These are phyloP conservation scores for Termitomyces sp. DNA, from an alignment of 768 basidiomycete genomes.

Conservation along the genomic window DNA sequence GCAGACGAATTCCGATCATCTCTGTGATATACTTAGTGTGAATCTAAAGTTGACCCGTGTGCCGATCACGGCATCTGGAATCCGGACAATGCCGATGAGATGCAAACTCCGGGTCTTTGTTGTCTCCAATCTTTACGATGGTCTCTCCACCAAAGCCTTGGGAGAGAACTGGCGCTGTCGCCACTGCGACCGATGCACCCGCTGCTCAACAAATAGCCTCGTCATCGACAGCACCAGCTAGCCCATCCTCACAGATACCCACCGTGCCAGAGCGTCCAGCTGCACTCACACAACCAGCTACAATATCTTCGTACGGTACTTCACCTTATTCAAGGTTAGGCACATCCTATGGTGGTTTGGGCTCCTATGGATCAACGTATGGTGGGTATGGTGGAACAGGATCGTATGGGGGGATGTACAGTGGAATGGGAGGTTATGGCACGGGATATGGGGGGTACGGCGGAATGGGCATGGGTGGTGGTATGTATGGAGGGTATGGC, in stretches of 20 bases:
- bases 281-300: slow-evolving; percentile 36
- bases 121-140: slow-evolving; percentile 36
- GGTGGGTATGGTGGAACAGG: slow-evolving; percentile 14
- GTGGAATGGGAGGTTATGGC: slow-evolving; percentile 34
- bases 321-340: slow-evolving; percentile 41
- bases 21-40: not conserved
- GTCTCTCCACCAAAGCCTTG: slow-evolving; percentile 87
- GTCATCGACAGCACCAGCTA: slow-evolving; percentile 18
- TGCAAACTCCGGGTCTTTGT: not conserved
- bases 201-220: slow-evolving; percentile 22
- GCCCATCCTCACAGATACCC: slow-evolving; percentile 19
- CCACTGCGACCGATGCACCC: slow-evolving; percentile 21
- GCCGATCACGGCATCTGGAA: not conserved
- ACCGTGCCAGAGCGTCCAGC: slow-evolving; percentile 63
- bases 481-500: slow-evolving; percentile 27
- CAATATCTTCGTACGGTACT: slow-evolving; percentile 37
- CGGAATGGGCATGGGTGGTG: slow-evolving; percentile 28
- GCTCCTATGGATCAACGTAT: slow-evolving; percentile 24
- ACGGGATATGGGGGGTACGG: slow-evolving; percentile 17
- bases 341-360: slow-evolving; percentile 26
- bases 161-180: slow-evolving; percentile 56
- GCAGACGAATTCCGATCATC: not conserved
- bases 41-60: not conserved
- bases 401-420: slow-evolving; percentile 20
- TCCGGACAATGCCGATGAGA: not conserved